phyloP scores from a whole-genome alignment of 257 asterid genomes.

The Lycium barbarum region DNA sequence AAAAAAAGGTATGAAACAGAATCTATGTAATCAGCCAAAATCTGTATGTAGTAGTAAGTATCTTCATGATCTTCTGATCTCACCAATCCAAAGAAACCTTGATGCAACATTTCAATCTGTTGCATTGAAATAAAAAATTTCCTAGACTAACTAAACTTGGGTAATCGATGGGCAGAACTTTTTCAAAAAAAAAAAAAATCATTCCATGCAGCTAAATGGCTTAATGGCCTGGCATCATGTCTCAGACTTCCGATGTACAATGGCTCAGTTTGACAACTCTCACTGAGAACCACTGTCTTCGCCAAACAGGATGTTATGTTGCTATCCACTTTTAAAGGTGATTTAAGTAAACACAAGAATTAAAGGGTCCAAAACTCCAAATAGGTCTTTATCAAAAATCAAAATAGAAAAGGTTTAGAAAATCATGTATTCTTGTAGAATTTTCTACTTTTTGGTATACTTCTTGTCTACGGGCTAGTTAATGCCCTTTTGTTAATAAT shows the following conservation, averaged over 20 bases:
- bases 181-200: background rate
- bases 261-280: background rate
- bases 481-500: too few species aligned
- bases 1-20: background rate
- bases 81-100: background rate
- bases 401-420: too few species aligned
- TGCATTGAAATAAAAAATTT: constrained; percentile 6
- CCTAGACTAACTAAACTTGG: constrained; percentile 1
- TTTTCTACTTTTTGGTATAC: too few species aligned
- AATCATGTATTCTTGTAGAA: too few species aligned
- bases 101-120: constrained; percentile 15
- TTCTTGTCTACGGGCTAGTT: too few species aligned
- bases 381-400: background rate
- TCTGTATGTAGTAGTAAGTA: background rate
- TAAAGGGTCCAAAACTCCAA: background rate
- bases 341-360: constrained; percentile 23
- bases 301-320: background rate
- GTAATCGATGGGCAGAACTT: background rate
- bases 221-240: background rate
- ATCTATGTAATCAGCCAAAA: background rate
- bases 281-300: background rate
- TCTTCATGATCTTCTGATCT: background rate
- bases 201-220: background rate
- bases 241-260: background rate
- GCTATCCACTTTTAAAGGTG: constrained; percentile 8